Base-by-base conservation (phyloP, 148 eudicot species). In the Dysphania ambrosioides region DNA sequence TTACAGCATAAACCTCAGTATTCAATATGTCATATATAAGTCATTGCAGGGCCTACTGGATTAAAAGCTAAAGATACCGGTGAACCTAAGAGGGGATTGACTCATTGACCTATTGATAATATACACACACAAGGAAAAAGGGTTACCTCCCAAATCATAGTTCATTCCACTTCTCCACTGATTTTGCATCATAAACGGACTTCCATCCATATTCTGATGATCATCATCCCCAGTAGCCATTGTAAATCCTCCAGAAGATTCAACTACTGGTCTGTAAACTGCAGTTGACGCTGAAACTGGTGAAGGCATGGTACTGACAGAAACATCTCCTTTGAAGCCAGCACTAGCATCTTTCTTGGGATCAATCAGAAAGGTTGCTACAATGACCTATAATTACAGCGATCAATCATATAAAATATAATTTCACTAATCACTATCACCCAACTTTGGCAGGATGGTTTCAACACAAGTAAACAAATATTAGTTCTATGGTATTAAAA, bases 311-410 rank as follows among this genome's bases (percentile, higher is more conserved):
- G 76, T 80, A 69, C 74, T 70, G 24, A 66, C 75, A 68, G 85
- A 81, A 71, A 77, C 75, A 42, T 88, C 85, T 65, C 81, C 82
- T 82, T 83, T 89, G 62, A 80, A 44, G 34, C 80, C 84, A 42
- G 79, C 47, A 73, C 29, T 58, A 15, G 35, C 62, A 76, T 88
- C 93, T 82, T 90, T 88, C 77, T 87, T 88, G 57, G 85, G 38
- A 18, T 90, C 90, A 7, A 90, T 72, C 41, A 82, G 36, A 80
- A 93, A 93, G 63, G 93, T 85, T n/a, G 91, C 96, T 53, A 90
- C 84, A 63, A 90, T 90, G 12, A 93, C 89, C 97, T 93, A 84
- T 58, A 42, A 29, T 71, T 15, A 58, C 18, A 24, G 59, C 41
- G 24, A 80, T 23, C 71, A 38, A 36, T 38, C 71, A 49, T n/a